Evolutionary conservation across 371 early-diverging fungal species (phyloP).

Genomic region (Amoeboaphelidium protococcarum): DNA sequence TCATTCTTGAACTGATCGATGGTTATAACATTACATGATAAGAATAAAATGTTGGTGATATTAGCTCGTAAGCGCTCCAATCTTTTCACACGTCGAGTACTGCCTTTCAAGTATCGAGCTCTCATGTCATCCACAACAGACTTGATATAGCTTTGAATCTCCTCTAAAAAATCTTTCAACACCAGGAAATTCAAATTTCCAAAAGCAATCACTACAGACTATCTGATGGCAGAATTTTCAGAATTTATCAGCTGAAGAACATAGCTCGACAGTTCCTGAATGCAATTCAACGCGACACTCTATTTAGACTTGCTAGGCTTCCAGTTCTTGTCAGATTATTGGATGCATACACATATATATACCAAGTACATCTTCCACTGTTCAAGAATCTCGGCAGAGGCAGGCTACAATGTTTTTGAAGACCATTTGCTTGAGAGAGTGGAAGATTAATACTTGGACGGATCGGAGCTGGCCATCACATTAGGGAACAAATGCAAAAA

Average conservation of each 20-base stretch:
- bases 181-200: conserved; percentile 34
- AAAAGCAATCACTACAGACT: conserved; percentile 34
- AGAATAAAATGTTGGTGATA: not conserved
- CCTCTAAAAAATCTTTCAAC: conserved; percentile 35
- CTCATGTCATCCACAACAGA: conserved; percentile 35
- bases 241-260: conserved; percentile 34
- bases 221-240: conserved; percentile 38
- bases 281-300: conserved; percentile 21
- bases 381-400: conserved; percentile 30
- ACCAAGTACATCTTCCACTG: conserved; percentile 49
- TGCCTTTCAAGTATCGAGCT: conserved; percentile 1
- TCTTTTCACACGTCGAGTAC: not conserved
- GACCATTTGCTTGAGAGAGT: not conserved
- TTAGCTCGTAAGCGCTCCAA: not conserved
- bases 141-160: conserved; percentile 29
- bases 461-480: not conserved
- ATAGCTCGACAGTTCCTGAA: conserved; percentile 27
- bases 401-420: conserved; percentile 4
- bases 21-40: conserved; percentile 16
- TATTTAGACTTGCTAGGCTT: not conserved
- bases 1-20: too few species aligned
- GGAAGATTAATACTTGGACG: not conserved
- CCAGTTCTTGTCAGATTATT: conserved; percentile 4
- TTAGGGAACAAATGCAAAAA: not conserved
- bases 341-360: conserved; percentile 33